Evolutionary conservation across 1,284 basidiomycete species (phyloP).

Genomic region (Tetrapyrgos nigripes): DNA sequence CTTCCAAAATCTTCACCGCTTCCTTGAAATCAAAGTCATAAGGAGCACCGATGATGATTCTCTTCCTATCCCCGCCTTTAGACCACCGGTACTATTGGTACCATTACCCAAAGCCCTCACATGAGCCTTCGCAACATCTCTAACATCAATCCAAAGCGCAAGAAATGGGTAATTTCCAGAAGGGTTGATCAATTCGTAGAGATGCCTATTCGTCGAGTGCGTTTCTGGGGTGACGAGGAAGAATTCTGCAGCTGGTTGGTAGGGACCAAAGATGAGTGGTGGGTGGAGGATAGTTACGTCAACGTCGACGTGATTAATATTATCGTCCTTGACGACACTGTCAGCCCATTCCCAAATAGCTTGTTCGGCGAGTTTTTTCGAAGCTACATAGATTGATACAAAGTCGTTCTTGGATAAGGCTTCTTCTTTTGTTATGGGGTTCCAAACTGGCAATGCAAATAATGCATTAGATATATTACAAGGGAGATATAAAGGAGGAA

Average conservation of each 20-base stretch:
- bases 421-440: not conserved
- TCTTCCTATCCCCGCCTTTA: too few relatives aligned
- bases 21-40: constrained; percentile 29
- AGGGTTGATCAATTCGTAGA: constrained; percentile 24
- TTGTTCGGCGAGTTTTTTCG: not conserved
- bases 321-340: not conserved
- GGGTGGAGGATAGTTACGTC: constrained; percentile 30
- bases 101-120: constrained; percentile 20
- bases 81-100: not conserved
- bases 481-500: not conserved
- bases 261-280: constrained; percentile 17
- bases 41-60: constrained; percentile 35
- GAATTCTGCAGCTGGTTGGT: constrained; percentile 14
- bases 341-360: not conserved
- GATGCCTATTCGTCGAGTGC: constrained; percentile 21
- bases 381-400: not conserved
- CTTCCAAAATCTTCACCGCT: constrained; percentile 27
- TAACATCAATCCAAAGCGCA: constrained; percentile 26
- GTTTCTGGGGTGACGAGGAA: constrained; percentile 14
- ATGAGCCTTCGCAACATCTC: constrained; percentile 28
- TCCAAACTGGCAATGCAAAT: not conserved
- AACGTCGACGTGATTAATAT: constrained; percentile 14
- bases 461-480: not conserved
- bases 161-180: constrained; percentile 19
- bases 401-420: not conserved